Conservation (phyloP, 2,329 filamentous ascomycete species). For the Colletotrichum graminicola region DNA sequence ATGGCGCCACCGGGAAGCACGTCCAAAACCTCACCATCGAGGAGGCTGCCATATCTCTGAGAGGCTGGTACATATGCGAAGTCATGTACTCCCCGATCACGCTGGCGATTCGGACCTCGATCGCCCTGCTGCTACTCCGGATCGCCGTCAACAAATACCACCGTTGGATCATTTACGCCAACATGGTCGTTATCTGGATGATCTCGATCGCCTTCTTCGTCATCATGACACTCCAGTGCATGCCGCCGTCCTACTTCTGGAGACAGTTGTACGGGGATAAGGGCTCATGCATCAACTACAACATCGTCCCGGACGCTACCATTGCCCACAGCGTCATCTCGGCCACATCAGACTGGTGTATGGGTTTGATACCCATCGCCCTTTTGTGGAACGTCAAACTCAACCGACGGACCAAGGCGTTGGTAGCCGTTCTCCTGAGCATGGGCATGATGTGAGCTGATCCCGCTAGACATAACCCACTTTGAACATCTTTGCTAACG, state of each 20-base stretch:
- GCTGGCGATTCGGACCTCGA: slow-evolving; percentile 55
- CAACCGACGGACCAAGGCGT: slow-evolving; percentile 58
- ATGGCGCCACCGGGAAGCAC: slow-evolving; percentile 47
- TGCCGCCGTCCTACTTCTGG: slow-evolving; percentile 63
- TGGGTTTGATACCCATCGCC: slow-evolving; percentile 63
- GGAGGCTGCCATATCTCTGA: slow-evolving; percentile 48
- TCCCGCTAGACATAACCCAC: accelerated
- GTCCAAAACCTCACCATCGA: slow-evolving; percentile 43
- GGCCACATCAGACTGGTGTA: slow-evolving; percentile 60
- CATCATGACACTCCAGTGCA: slow-evolving; percentile 63
- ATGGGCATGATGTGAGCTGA: slow-evolving; percentile 62
- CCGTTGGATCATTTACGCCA: slow-evolving; percentile 50
- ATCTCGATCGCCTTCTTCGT: slow-evolving; percentile 58
- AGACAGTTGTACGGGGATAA: slow-evolving; percentile 51
- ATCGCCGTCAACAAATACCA: slow-evolving; percentile 53
- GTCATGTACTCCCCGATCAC: slow-evolving; percentile 56
- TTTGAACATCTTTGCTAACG: slow-evolving; percentile 15
- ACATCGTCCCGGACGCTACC: slow-evolving; percentile 56
- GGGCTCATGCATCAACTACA: slow-evolving; percentile 56
- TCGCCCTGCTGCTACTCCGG: slow-evolving; percentile 56
- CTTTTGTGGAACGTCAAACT: slow-evolving; percentile 65
- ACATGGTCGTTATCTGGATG: slow-evolving; percentile 52
- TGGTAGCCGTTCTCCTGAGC: slow-evolving; percentile 60
- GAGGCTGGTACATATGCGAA: slow-evolving; percentile 56
- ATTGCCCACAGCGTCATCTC: slow-evolving; percentile 61